Evolutionary conservation across 2,329 filamentous ascomycete species (phyloP), one percentile per base, ranked within the genome.

Genomic region (Knufia fluminis): DNA sequence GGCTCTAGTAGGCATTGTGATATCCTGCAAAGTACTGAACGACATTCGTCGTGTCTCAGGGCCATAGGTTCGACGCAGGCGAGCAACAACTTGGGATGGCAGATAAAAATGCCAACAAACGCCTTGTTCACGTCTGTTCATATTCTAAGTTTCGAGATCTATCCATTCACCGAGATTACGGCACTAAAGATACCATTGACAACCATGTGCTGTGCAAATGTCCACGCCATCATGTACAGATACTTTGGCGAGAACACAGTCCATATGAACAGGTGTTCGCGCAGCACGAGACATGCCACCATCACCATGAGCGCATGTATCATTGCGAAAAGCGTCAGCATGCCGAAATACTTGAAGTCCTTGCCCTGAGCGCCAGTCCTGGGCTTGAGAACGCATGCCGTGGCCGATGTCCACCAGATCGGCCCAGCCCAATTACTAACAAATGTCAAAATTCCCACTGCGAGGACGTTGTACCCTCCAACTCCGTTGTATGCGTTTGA

Each of bases 221-320:
- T 81, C 94, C 92, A 98, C 12, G 85, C 88, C 74, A 92, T 84
- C 55, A 82, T 86, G 65, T 94, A 98, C 57, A 98, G 69, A 66
- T 90, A 97, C 67, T 97, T 98, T 0, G 92, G 92, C 56, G 87
- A 94, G 66, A 98, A 98, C 9, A 98, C 92, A 0, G 91, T 97
- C 92, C 92, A 98, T 54, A 98, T 90, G 64, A 98, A 98, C 51
- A 98, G 67, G 72, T 98, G 92, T 24, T 86, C 88, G 57, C 91
- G 74, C 62, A 98, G 66, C 6, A 78, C 74, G 42, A 85, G 89
- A 66, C 92, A 98, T 14, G 91, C 89, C 12, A 77, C 79, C 91
- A 97, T 97, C 20, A 96, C 83, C 41, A 80, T 83, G 2, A 80
- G 67, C 47, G 86, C 67, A 55, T 80, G 80, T 1, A 72, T 71